Evolutionary conservation across 2,329 filamentous ascomycete species (phyloP).

Genomic region (Zymoseptoria tritici): DNA sequence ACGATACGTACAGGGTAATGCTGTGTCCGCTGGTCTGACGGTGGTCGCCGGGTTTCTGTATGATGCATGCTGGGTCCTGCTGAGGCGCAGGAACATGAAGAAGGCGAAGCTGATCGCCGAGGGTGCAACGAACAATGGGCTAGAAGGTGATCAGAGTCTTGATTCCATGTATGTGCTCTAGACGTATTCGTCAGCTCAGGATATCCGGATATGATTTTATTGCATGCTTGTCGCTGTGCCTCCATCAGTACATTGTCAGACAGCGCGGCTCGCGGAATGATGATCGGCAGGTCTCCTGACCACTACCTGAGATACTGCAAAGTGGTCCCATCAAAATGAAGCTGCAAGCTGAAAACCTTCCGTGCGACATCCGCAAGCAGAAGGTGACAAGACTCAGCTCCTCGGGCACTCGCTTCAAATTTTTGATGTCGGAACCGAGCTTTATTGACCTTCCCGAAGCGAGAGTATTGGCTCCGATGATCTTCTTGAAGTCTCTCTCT

Average conservation of each 20-base stretch:
- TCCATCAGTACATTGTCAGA: no score
- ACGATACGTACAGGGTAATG: conserved; percentile 27
- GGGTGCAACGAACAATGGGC: neutral
- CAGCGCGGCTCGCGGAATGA: no score
- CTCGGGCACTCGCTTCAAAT: neutral
- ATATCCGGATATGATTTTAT: neutral
- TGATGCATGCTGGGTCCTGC: conserved; percentile 22
- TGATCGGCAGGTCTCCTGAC: neutral
- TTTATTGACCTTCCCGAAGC: neutral
- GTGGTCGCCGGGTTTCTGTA: conserved; percentile 21
- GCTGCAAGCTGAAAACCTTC: neutral
- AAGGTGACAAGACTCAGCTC: neutral
- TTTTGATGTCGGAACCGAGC: neutral
- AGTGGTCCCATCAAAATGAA: neutral
- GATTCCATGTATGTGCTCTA: neutral
- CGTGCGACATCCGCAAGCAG: neutral
- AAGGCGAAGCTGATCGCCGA: neutral
- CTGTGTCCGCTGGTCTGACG: conserved; percentile 22
- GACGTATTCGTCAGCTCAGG: neutral
- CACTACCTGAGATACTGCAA: neutral
- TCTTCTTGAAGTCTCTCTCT: neutral
- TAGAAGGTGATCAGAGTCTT: neutral
- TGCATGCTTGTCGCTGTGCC: no score
- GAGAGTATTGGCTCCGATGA: no score
- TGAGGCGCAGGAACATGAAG: conserved; percentile 7